Evolutionary conservation across 192 early-diverging fungal genomes (phyloP).

Genomic region (Rhizoclosmatium sp.): DNA sequence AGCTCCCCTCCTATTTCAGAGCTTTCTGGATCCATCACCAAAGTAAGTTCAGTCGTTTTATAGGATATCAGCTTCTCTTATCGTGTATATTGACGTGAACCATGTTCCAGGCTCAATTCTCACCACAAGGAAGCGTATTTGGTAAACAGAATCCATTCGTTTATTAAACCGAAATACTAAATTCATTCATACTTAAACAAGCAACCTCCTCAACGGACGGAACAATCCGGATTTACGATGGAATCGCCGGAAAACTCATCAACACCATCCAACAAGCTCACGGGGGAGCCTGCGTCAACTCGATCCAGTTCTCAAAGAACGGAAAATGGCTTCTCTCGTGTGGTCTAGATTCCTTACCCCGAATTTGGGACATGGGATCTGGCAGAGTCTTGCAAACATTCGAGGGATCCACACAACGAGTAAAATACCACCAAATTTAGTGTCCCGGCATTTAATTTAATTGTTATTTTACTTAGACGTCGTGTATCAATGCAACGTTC

Average conservation of each 20-base stretch:
- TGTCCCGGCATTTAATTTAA: slow-evolving; percentile 8
- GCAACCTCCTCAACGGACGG: slow-evolving; percentile 85
- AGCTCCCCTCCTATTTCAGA: slow-evolving; percentile 39
- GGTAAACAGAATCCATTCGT: slow-evolving; percentile 40
- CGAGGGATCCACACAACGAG: slow-evolving; percentile 59
- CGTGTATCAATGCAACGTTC: slow-evolving; percentile 55
- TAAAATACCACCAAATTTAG: background rate
- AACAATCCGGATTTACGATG: slow-evolving; percentile 86
- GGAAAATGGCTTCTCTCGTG: slow-evolving; percentile 79
- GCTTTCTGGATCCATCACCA: slow-evolving; percentile 63
- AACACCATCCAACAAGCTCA: slow-evolving; percentile 82
- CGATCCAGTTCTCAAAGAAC: slow-evolving; percentile 78
- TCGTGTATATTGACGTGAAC: background rate
- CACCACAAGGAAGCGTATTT: slow-evolving; percentile 74
- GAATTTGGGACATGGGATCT: slow-evolving; percentile 84
- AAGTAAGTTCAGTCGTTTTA: slow-evolving; percentile 37
- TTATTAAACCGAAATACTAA: background rate
- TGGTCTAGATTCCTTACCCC: slow-evolving; percentile 76
- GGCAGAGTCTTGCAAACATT: slow-evolving; percentile 78
- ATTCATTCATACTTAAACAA: slow-evolving; percentile 15
- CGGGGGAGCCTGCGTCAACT: slow-evolving; percentile 73
- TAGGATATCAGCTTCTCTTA: background rate
- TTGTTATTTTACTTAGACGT: background rate
- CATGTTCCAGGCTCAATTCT: slow-evolving; percentile 74
- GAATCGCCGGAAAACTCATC: slow-evolving; percentile 75